A percentile compares a stretch with the other conserved stretches of the same genome.
Conservation (phyloP, 495 filamentous ascomycete genomes). For the Penicillium simplicissimum region DNA sequence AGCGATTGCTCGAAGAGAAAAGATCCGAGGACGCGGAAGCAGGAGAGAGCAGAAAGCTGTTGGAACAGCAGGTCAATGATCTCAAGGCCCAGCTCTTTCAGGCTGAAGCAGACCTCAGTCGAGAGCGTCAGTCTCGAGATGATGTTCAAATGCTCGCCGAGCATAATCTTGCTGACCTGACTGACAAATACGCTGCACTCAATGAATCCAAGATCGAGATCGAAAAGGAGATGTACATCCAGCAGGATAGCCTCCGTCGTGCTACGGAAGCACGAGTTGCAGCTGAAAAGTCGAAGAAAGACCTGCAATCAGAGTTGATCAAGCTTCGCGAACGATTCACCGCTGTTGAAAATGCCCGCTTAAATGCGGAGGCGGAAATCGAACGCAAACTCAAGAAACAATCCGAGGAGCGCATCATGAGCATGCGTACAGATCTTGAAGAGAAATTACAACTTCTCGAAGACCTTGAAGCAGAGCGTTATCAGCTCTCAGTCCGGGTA, state of each 20-base stretch:
- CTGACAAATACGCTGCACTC: slow-evolving; percentile 81
- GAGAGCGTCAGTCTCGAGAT: slow-evolving; percentile 92
- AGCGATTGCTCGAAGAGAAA: slow-evolving; percentile 79
- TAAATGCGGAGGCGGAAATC: slow-evolving; percentile 75
- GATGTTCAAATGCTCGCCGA: slow-evolving; percentile 91
- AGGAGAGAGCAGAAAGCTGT: slow-evolving; percentile 77
- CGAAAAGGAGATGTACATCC: slow-evolving; percentile 97
- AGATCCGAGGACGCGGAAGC: slow-evolving; percentile 88
- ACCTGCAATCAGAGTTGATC: slow-evolving; percentile 81
- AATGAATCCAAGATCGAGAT: slow-evolving; percentile 96
- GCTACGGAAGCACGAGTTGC: slow-evolving; percentile 75
- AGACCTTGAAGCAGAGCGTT: slow-evolving; percentile 74
- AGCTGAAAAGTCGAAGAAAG: slow-evolving; percentile 85
- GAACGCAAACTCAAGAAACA: slow-evolving; percentile 77
- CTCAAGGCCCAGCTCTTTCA: slow-evolving; percentile 82
- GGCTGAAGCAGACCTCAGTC: slow-evolving; percentile 83
- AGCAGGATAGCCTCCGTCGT: slow-evolving; percentile 89
- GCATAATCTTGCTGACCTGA: slow-evolving; percentile 78
- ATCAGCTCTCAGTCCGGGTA: slow-evolving; percentile 69
- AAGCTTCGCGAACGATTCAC: slow-evolving; percentile 79
- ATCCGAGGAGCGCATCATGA: slow-evolving; percentile 79
- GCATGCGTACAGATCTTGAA: slow-evolving; percentile 75
- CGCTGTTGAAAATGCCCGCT: slow-evolving; percentile 78
- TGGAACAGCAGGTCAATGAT: slow-evolving; percentile 85
- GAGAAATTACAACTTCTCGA: slow-evolving; percentile 66